A percentile compares a stretch with the other conserved stretches of the same genome.
Conservation (phyloP, 345 rosid genomes). For the Schrenkiella parvula region DNA sequence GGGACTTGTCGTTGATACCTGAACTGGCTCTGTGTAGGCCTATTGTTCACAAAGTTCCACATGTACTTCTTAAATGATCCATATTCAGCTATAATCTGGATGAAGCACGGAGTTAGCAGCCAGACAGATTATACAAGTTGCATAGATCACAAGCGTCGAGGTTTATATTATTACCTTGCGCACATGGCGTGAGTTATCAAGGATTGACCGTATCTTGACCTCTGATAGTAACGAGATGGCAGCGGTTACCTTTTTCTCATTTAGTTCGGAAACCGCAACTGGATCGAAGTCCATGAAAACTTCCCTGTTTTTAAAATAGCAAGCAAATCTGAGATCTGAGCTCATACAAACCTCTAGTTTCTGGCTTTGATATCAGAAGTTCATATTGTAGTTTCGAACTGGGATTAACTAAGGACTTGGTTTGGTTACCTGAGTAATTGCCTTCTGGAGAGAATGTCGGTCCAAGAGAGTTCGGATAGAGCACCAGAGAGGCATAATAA, state of each 20-base stretch:
- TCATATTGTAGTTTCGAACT: background rate
- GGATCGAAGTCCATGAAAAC: slow-evolving; percentile 75
- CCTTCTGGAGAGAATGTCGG: slow-evolving; percentile 69
- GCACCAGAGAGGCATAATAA: slow-evolving; percentile 79
- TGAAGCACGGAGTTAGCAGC: background rate
- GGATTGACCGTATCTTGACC: slow-evolving; percentile 59
- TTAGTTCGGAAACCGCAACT: slow-evolving; percentile 52
- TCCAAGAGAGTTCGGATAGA: slow-evolving; percentile 82
- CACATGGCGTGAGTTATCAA: slow-evolving; percentile 77
- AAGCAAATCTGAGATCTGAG: slow-evolving; percentile 5
- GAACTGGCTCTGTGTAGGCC: slow-evolving; percentile 69
- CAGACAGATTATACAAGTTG: background rate
- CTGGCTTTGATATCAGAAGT: slow-evolving; percentile 1
- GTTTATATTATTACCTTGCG: slow-evolving; percentile 51
- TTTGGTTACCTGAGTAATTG: slow-evolving; percentile 57
- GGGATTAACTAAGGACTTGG: background rate
- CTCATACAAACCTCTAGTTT: background rate
- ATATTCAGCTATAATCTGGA: slow-evolving; percentile 72
- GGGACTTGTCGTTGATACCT: slow-evolving; percentile 88
- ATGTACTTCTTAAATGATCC: slow-evolving; percentile 83
- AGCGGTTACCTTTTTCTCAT: slow-evolving; percentile 52
- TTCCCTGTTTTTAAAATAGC: slow-evolving; percentile 46
- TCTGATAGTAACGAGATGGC: slow-evolving; percentile 67
- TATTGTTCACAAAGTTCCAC: slow-evolving; percentile 90
- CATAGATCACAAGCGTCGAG: background rate